phyloP scores from a whole-genome alignment of 176 grass and related monocot genomes.

The Carex pumila region DNA sequence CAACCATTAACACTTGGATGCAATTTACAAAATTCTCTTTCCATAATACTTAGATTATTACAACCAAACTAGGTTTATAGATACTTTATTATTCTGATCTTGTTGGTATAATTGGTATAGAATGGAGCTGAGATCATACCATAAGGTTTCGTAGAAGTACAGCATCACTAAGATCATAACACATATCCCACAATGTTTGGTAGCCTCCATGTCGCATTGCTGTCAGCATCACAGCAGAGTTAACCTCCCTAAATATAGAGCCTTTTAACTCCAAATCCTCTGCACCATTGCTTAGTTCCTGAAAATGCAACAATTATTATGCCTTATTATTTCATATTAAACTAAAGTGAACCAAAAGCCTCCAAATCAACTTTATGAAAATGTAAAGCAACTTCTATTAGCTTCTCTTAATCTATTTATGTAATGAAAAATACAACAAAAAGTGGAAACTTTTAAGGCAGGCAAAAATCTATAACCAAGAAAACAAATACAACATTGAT shows the following conservation, averaged over 20 bases:
- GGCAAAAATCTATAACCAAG: background rate
- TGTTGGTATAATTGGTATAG: background rate
- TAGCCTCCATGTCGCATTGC: conserved; percentile 87
- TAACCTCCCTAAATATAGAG: conserved; percentile 83
- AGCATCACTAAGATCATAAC: conserved; percentile 93
- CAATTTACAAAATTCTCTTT: background rate
- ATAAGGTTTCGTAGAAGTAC: conserved; percentile 75
- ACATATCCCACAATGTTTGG: conserved; percentile 93
- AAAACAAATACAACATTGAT: background rate
- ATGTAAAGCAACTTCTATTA: conserved; percentile 20
- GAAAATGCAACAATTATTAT: conserved; percentile 15
- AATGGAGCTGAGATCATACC: conserved; percentile 45
- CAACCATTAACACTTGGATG: background rate
- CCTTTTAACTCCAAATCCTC: conserved; percentile 63
- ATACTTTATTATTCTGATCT: background rate
- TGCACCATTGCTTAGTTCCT: conserved; percentile 56
- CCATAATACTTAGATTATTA: background rate
- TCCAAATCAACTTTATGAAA: conserved; percentile 9
- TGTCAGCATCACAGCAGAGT: conserved; percentile 69
- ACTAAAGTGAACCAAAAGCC: background rate
- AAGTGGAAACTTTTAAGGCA: background rate
- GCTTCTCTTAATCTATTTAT: conserved; percentile 1
- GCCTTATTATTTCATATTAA: conserved; percentile 18
- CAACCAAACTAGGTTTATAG: background rate
- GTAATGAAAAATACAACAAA: background rate